phyloP scores from a whole-genome alignment of 352 stramenopile genomes.

The Aphanomyces astaci region DNA sequence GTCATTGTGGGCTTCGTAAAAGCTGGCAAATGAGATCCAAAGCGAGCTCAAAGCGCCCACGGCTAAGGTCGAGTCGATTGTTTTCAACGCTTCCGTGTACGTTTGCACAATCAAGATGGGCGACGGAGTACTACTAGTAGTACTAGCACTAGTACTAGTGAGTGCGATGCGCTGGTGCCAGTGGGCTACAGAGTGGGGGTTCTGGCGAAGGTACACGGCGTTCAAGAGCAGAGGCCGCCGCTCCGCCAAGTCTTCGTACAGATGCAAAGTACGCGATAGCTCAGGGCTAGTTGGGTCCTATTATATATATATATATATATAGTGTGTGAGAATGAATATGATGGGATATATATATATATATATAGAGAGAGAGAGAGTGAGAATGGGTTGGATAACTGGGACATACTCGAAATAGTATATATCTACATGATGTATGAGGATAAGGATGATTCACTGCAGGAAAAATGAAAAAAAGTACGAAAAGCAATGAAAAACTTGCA shows the following conservation, averaged over 20 bases:
- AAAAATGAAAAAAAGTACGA: no score
- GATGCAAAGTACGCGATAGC: constrained; percentile 71
- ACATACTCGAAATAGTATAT: no score
- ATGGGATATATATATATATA: no score
- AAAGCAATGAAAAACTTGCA: no score
- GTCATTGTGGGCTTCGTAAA: constrained; percentile 92
- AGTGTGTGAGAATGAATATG: no score
- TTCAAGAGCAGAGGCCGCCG: constrained; percentile 91
- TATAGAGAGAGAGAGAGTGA: no score
- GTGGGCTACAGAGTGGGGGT: constrained; percentile 97
- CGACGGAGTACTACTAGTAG: no score
- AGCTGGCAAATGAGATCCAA: constrained; percentile 91
- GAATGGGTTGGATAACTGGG: no score
- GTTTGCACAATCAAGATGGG: constrained; percentile 65
- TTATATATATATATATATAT: no score
- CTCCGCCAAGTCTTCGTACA: constrained; percentile 91
- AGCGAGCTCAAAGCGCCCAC: constrained; percentile 86
- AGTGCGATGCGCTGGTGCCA: constrained; percentile 96
- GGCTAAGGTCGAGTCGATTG: constrained; percentile 76
- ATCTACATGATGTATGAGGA: no score
- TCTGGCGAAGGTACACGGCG: constrained; percentile 96
- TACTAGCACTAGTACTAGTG: no score
- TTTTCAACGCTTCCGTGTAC: constrained; percentile 89
- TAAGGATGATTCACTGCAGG: no score
- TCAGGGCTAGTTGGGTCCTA: constrained; percentile 49